Evolutionary conservation across 805 yeast species (phyloP), one percentile per base, ranked within the genome.

Genomic region (Metschnikowia vanudenii): DNA sequence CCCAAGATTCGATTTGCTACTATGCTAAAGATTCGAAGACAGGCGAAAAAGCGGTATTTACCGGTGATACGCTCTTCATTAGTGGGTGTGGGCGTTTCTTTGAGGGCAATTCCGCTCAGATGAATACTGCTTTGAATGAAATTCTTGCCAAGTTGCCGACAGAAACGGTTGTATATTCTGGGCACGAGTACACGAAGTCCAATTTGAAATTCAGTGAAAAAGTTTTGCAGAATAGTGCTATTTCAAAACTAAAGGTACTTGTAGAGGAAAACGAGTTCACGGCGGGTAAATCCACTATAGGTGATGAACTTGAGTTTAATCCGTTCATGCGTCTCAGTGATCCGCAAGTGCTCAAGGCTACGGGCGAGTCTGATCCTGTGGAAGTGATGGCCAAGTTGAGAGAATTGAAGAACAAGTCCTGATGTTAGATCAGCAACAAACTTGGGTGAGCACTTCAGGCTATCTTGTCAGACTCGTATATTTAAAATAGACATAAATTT

Each of bases 11-110:
- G 3, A 87, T 94, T 50, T 92, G 98, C 61, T 94, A 89, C 66
- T 85, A 67, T 57, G 89, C 79, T 0, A 71, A 71, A 39, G 98
- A 92, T 62, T 55, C 63, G n/a, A 62, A 64, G 30, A 80, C 90
- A 0, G 76, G 74, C 29, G 80, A 89, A 55, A 74, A 73, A 52
- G 90, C 85, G 3, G 90, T 94, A 1, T 89, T 94, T 68, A 88
- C 97, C 0, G 99, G 99, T 11, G 99, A 94, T 66, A 94, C 99
- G 0, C 72, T 94, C 36, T 94, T 94, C 68, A 86, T 80, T 37
- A 88, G 92, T 36, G 99, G 99, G 2, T 91, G 97, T 63, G 99
- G 99, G 10, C 75, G 98, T 44, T 94, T 94, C 67, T 94, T 94
- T 62, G 99, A 94, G 68, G 99, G 99, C 2, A 73, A 76, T 11